Base-by-base conservation (phyloP, 345 rosid genomes). In the Limnanthes douglasii region DNA sequence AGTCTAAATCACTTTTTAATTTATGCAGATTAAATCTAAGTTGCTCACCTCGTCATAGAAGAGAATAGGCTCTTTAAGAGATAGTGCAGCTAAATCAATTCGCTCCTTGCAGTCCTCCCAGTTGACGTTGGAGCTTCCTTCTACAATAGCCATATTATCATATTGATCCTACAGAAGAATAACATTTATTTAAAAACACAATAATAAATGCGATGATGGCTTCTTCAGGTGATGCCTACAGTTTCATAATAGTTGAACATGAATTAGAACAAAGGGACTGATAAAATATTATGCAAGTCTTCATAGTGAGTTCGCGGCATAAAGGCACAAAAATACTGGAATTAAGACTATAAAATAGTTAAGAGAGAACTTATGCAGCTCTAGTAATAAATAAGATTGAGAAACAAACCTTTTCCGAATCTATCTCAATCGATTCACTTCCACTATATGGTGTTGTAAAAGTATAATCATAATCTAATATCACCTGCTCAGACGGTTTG, bases 381-480 rank as follows among this genome's bases (percentile, higher is more conserved):
- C n/a, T n/a, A n/a, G 17, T 2, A 14, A 11, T 25, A 41, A 31
- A 18, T 11, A 31, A 10, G 51, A 32, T 49, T 23, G 41, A 6
- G 46, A 31, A 21, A 25, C 60, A 21, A 54, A 75, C 84, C 88
- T 43, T 42, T 21, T 58, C 57, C 6, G 40, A 12, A 23, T 60
- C 62, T 32, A 60, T 48, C 58, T 69, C 79, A 43, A 60, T 40
- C 18, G 50, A 57, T 60, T 68, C 94, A 35, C 88, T 85, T 45
- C 96, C 99, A 61, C 59, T 40, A 48, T 84, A 84, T 4, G 98
- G 94, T 8, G 96, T 77, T 11, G 98, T 90, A 61, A 80, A 90
- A 15, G 98, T 90, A 53, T 90, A 90, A 53, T 90, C 98, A 65
- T 84, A 90, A 64, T 90, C 94, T 30, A 90, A 67, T 59, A 90